These are phyloP conservation scores for Lodderomyces elongisporus DNA, from an alignment of 1,139 yeast species.

Conservation along the genomic window DNA sequence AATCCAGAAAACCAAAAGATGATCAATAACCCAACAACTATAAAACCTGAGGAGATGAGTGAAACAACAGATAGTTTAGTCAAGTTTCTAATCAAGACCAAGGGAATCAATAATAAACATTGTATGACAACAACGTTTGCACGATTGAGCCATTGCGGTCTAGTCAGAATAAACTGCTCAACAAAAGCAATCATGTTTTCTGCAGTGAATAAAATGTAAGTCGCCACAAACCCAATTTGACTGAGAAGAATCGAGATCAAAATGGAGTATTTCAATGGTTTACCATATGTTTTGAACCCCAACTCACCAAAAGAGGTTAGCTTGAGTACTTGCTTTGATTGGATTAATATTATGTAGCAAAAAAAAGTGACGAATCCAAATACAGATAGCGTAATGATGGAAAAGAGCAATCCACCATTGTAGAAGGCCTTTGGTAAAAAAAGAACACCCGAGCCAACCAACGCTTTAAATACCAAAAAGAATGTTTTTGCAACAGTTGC, in stretches of 20 bases:
- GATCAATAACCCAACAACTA: slow-evolving; percentile 58
- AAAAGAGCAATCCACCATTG: slow-evolving; percentile 67
- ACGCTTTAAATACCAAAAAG: slow-evolving; percentile 62
- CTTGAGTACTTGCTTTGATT: slow-evolving; percentile 51
- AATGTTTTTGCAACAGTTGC: slow-evolving; percentile 63
- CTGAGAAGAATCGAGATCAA: slow-evolving; percentile 59
- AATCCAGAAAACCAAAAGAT: slow-evolving; percentile 53
- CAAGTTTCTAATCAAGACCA: slow-evolving; percentile 66
- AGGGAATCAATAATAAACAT: slow-evolving; percentile 56
- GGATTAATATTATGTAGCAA: slow-evolving; percentile 61
- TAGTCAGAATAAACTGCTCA: slow-evolving; percentile 13
- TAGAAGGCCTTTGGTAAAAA: slow-evolving; percentile 69
- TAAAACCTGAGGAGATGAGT: slow-evolving; percentile 60
- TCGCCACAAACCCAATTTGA: slow-evolving; percentile 75
- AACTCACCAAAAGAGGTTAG: slow-evolving; percentile 75
- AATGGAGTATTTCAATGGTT: slow-evolving; percentile 52
- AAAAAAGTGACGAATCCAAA: slow-evolving; percentile 67
- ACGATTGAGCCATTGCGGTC: slow-evolving; percentile 15
- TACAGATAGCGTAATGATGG: slow-evolving; percentile 44
- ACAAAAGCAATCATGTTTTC: slow-evolving; percentile 56
- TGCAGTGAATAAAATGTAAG: slow-evolving; percentile 69
- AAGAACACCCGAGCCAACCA: slow-evolving; percentile 76
- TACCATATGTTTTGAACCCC: slow-evolving; percentile 60
- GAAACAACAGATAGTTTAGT: slow-evolving; percentile 67
- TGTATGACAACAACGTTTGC: slow-evolving; percentile 48